Percentiles rank a stretch among this genome's conserved stretches.
Conservation (phyloP, 2,329 filamentous ascomycete species). For the Macrophomina tecta region DNA sequence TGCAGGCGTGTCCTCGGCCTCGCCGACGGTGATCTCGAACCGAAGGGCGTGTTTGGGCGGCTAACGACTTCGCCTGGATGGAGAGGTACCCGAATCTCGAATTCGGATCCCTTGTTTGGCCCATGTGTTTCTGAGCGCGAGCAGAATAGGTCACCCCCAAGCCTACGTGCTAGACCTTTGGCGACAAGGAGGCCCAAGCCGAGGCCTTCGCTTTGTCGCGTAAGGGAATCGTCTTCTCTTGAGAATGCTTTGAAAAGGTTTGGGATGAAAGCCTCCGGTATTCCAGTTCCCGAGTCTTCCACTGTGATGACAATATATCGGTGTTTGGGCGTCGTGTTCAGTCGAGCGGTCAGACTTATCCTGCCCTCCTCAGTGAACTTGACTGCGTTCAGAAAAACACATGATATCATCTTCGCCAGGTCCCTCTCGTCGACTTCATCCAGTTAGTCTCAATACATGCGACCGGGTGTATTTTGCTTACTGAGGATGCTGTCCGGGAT, state of each 20-base stretch:
- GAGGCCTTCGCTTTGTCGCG: conserved; percentile 70
- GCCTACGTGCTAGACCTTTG: conserved; percentile 71
- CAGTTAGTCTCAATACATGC: conserved; percentile 30
- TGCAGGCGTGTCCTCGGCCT: conserved; percentile 28
- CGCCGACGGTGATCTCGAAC: conserved; percentile 18
- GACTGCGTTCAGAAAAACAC: conserved; percentile 69
- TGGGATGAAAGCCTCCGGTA: conserved; percentile 69
- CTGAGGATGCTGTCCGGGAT: conserved; percentile 61
- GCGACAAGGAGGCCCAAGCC: conserved; percentile 74
- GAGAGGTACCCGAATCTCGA: conserved; percentile 70
- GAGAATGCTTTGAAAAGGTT: conserved; percentile 74
- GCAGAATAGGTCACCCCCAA: conserved; percentile 71
- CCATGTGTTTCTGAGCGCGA: conserved; percentile 67
- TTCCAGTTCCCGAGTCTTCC: conserved; percentile 71
- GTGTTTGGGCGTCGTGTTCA: conserved; percentile 51
- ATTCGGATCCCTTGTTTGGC: conserved; percentile 67
- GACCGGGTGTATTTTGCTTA: conserved; percentile 31
- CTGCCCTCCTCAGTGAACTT: conserved; percentile 72
- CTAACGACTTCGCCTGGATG: conserved; percentile 54
- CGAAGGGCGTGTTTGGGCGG: conserved; percentile 13
- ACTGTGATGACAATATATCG: conserved; percentile 67
- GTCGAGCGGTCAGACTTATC: conserved; percentile 62
- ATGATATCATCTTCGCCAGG: conserved; percentile 67
- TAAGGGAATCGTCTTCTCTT: conserved; percentile 71
- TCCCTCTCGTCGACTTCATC: conserved; percentile 64